phyloP scores from a whole-genome alignment of 371 early-diverging fungal species.

The Mucor circinelloides region DNA sequence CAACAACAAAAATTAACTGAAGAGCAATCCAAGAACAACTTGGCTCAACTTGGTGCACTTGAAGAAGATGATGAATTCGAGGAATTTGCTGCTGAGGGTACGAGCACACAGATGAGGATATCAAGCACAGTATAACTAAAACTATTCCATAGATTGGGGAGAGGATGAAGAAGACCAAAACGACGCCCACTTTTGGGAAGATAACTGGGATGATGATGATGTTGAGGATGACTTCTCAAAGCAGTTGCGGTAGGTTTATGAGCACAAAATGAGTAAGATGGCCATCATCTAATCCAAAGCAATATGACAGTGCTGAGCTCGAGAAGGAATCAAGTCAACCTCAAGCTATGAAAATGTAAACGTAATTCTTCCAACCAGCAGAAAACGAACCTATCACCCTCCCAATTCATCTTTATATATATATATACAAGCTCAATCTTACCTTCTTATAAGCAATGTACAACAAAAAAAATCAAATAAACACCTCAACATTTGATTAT shows the following conservation, averaged over 20 bases:
- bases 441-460: background rate
- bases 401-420: background rate
- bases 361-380: background rate
- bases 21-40: constrained; percentile 34
- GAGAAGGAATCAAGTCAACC: constrained; percentile 25
- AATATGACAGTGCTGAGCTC: constrained; percentile 23
- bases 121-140: background rate
- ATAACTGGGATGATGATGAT: constrained; percentile 94
- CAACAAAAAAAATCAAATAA: background rate
- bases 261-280: background rate
- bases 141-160: constrained; percentile 73
- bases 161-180: constrained; percentile 76
- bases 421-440: background rate
- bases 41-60: constrained; percentile 66
- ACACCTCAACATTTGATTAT: background rate
- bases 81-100: constrained; percentile 88
- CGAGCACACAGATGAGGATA: background rate
- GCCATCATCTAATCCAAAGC: background rate
- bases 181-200: constrained; percentile 83
- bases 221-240: constrained; percentile 89
- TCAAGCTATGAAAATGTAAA: constrained; percentile 35
- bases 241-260: constrained; percentile 69
- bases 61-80: constrained; percentile 95
- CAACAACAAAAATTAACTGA: constrained; percentile 31
- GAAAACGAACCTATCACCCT: background rate